Conservation (phyloP, 164 flowering plant genomes). For the Echeveria elegans region DNA sequence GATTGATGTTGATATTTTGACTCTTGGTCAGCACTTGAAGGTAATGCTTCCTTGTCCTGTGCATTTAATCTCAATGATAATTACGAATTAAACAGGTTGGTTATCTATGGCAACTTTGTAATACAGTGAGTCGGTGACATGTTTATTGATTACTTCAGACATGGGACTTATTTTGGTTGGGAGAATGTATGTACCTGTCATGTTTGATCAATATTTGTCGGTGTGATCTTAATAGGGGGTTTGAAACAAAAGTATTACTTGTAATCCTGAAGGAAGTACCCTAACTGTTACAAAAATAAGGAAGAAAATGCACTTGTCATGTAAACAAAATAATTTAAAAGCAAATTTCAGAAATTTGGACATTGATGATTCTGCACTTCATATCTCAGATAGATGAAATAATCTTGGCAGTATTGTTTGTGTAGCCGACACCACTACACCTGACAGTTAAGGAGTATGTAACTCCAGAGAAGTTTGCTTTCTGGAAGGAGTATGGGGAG, state of each 20-base stretch:
- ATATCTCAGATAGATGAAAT: neutral
- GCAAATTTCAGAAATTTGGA: too few relatives aligned
- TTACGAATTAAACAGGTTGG: too few relatives aligned
- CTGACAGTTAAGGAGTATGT: constrained; percentile 90
- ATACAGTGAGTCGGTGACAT: too few relatives aligned
- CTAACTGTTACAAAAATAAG: too few relatives aligned
- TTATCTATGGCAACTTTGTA: too few relatives aligned
- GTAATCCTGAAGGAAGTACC: too few relatives aligned
- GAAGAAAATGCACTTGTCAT: neutral
- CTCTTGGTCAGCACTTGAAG: constrained; percentile 91
- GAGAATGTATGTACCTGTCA: too few relatives aligned
- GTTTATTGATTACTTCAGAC: too few relatives aligned
- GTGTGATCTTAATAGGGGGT: too few relatives aligned
- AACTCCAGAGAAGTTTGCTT: constrained; percentile 86
- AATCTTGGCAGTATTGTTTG: neutral
- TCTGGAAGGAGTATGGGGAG: constrained; percentile 92
- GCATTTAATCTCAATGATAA: neutral
- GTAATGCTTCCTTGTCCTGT: constrained; percentile 18
- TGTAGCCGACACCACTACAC: constrained; percentile 94
- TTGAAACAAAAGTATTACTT: too few relatives aligned
- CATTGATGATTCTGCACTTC: neutral
- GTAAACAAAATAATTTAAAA: neutral
- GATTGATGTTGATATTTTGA: constrained; percentile 79
- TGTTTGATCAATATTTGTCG: too few relatives aligned
- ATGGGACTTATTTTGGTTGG: too few relatives aligned